A percentile compares a stretch with the other conserved stretches of the same genome.
phyloP scores from a whole-genome alignment of 2,329 filamentous ascomycete species.

The Gyromitra esculenta region DNA sequence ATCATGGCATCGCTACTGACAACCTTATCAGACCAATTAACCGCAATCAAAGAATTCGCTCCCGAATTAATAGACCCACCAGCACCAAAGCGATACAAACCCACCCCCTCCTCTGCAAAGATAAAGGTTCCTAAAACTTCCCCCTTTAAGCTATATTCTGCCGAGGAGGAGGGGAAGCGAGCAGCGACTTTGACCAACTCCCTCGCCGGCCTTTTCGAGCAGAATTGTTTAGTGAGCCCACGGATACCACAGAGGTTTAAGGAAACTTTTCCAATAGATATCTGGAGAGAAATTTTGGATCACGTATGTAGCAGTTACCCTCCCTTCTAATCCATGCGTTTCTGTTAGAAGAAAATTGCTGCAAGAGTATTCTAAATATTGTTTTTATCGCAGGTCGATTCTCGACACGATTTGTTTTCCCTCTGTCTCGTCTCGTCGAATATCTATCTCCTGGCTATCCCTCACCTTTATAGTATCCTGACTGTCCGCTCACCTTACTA shows the following conservation, averaged over 20 bases:
- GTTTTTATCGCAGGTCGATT: slow-evolving; percentile 24
- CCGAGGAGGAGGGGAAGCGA: slow-evolving; percentile 21
- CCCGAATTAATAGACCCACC: neutral
- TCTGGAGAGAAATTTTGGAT: slow-evolving; percentile 39
- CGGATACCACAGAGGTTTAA: slow-evolving; percentile 1
- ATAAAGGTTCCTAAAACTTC: slow-evolving; percentile 28
- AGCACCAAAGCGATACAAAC: slow-evolving; percentile 9
- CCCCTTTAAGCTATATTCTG: slow-evolving; percentile 19
- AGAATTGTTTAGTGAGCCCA: slow-evolving; percentile 19
- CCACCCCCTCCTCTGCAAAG: slow-evolving; percentile 20
- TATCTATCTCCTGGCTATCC: slow-evolving; percentile 23
- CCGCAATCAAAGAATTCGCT: neutral
- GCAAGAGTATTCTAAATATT: neutral
- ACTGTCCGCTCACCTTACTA: slow-evolving; percentile 35
- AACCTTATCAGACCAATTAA: neutral
- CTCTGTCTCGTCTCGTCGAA: slow-evolving; percentile 19
- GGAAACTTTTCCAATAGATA: slow-evolving; percentile 31
- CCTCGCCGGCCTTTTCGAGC: slow-evolving; percentile 3
- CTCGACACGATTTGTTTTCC: slow-evolving; percentile 23
- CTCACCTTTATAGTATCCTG: slow-evolving; percentile 25
- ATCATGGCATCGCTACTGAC: neutral
- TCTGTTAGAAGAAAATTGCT: neutral
- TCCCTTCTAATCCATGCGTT: neutral
- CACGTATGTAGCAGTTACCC: slow-evolving; percentile 8
- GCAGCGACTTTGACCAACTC: slow-evolving; percentile 9